Percentiles rank a stretch among this genome's conserved stretches.
Evolutionary conservation across 148 eudicot species (phyloP).

Genomic region (Drosera capensis): DNA sequence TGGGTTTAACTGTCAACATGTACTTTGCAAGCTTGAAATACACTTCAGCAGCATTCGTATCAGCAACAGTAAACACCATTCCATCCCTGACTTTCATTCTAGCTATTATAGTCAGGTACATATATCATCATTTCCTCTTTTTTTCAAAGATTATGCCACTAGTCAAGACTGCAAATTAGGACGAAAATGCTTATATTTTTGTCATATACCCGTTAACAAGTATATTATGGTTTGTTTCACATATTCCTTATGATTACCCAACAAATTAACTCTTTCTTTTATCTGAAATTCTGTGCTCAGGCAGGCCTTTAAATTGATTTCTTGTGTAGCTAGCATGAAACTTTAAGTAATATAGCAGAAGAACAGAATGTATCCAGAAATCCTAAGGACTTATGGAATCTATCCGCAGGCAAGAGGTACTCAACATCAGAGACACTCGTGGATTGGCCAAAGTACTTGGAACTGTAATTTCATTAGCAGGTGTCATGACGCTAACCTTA

Average conservation of each 20-base stretch:
- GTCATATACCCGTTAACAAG: background rate
- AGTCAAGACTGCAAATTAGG: too few species aligned
- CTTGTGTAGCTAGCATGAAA: too few species aligned
- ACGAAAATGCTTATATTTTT: too few species aligned
- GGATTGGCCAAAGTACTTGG: constrained; percentile 32
- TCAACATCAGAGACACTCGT: constrained; percentile 13
- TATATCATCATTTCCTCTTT: background rate
- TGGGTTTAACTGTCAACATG: constrained; percentile 33
- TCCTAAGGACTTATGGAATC: background rate
- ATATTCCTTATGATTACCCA: too few species aligned
- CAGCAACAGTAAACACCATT: constrained; percentile 31
- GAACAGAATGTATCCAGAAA: background rate
- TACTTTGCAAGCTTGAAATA: constrained; percentile 33
- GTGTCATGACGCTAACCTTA: constrained; percentile 21
- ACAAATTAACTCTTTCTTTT: too few species aligned
- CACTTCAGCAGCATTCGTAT: constrained; percentile 38
- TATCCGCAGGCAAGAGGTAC: constrained; percentile 21
- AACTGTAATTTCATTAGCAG: constrained; percentile 23
- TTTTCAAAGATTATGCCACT: background rate
- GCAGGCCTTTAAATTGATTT: too few species aligned
- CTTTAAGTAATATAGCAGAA: too few species aligned
- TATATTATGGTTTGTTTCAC: too few species aligned
- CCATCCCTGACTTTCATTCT: constrained; percentile 32
- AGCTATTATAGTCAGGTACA: constrained; percentile 26
- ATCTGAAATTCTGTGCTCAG: too few species aligned